Evolutionary conservation across 2,329 filamentous ascomycete genomes (phyloP).

Genomic region (Chrysosphaeria jannelii): DNA sequence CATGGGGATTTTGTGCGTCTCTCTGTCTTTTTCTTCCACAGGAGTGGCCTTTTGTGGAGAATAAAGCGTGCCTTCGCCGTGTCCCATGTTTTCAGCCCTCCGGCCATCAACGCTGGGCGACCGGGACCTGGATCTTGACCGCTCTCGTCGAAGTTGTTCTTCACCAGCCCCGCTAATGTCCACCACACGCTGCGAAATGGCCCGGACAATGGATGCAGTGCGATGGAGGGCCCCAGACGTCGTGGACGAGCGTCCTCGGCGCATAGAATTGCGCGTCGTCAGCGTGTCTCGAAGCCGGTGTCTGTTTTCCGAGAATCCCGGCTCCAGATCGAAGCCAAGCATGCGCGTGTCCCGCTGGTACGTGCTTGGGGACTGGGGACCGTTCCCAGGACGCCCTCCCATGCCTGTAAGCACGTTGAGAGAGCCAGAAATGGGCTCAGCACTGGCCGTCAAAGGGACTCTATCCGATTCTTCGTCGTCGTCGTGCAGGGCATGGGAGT

Average conservation of each 20-base stretch:
- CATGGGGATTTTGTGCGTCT: constrained; percentile 10
- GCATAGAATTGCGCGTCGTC: no score
- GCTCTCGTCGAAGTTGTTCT: constrained; percentile 31
- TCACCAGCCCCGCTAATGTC: constrained; percentile 89
- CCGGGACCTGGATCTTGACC: constrained; percentile 13
- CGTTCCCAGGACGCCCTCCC: constrained; percentile 19
- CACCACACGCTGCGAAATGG: constrained; percentile 90
- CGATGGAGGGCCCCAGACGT: constrained; percentile 32
- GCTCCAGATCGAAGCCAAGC: constrained; percentile 26
- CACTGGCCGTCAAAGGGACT: constrained; percentile 23
- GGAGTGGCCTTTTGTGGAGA: constrained; percentile 15
- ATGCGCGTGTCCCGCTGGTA: constrained; percentile 21
- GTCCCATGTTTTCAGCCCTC: constrained; percentile 13
- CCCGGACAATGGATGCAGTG: constrained; percentile 46
- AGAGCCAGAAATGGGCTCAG: constrained; percentile 22
- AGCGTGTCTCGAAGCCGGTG: no score
- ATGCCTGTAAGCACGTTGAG: constrained; percentile 12
- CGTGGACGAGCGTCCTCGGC: no score
- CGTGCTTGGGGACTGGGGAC: constrained; percentile 21
- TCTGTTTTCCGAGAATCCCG: no score
- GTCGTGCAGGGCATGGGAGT: constrained; percentile 6
- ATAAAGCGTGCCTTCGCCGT: no score
- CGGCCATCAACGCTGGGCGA: constrained; percentile 21
- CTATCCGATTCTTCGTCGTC: constrained; percentile 21
- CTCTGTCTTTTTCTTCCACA: constrained; percentile 5